Conservation (phyloP, 2,329 filamentous ascomycete species). For the Colletotrichum musicola region DNA sequence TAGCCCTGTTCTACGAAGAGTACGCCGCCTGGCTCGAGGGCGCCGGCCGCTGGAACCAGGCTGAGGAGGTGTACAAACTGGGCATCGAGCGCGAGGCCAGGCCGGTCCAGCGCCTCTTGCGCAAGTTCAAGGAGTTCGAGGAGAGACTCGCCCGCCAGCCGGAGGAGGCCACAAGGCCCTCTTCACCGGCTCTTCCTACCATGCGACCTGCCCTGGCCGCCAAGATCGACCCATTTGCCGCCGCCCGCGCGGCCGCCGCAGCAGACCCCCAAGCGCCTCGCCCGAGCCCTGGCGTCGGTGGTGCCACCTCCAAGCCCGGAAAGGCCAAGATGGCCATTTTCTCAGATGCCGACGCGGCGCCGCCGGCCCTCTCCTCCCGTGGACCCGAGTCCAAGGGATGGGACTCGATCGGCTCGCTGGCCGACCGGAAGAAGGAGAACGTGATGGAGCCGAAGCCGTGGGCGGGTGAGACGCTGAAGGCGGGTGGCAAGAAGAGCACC, state of each 20-base stretch:
- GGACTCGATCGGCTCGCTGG: slow-evolving; percentile 90
- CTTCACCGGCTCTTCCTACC: slow-evolving; percentile 87
- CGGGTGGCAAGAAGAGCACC: slow-evolving; percentile 82
- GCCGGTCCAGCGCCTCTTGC: slow-evolving; percentile 81
- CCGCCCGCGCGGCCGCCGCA: slow-evolving; percentile 61
- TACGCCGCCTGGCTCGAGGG: slow-evolving; percentile 94
- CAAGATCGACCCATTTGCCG: slow-evolving; percentile 86
- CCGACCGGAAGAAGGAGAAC: slow-evolving; percentile 96
- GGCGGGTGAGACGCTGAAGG: slow-evolving; percentile 91
- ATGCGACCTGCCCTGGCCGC: slow-evolving; percentile 86
- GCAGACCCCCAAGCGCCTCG: slow-evolving; percentile 76
- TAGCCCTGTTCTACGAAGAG: slow-evolving; percentile 96
- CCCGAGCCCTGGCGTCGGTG: slow-evolving; percentile 60
- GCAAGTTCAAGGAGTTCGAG: slow-evolving; percentile 95
- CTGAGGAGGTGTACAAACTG: slow-evolving; percentile 92
- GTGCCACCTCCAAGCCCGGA: slow-evolving; percentile 71
- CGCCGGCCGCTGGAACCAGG: slow-evolving; percentile 86
- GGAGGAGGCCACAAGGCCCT: slow-evolving; percentile 74
- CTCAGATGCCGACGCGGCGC: slow-evolving; percentile 77
- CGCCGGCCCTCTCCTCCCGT: slow-evolving; percentile 67
- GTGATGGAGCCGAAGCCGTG: slow-evolving; percentile 86
- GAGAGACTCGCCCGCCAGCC: slow-evolving; percentile 77
- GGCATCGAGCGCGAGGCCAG: slow-evolving; percentile 91
- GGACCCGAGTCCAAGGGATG: slow-evolving; percentile 77
- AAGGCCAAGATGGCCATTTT: slow-evolving; percentile 92